Percentiles rank a stretch among this genome's conserved stretches.
These are phyloP conservation scores for Rostrohypoxylon terebratum DNA, from an alignment of 495 filamentous ascomycete species.

Conservation along the genomic window DNA sequence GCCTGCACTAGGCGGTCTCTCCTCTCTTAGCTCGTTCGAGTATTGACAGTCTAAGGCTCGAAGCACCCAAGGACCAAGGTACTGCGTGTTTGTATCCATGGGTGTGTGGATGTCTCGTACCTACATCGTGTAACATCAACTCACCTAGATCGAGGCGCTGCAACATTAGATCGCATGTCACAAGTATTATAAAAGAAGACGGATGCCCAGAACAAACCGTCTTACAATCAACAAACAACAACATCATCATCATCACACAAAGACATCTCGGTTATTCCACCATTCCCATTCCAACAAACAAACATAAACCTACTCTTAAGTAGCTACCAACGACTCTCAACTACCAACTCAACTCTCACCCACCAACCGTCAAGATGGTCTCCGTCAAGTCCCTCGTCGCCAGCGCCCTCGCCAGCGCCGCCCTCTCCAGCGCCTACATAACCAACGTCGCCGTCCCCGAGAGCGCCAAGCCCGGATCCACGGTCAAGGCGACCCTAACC, in stretches of 20 bases:
- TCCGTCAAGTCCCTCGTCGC: constrained; percentile 41
- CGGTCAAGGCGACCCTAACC: constrained; percentile 34
- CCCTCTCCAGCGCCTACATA: constrained; percentile 36
- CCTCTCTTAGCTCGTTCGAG: neutral
- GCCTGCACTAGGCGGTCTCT: neutral
- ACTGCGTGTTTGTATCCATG: too few relatives aligned
- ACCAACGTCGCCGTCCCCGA: constrained; percentile 19
- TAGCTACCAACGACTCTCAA: neutral
- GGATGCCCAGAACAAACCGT: neutral
- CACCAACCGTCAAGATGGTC: constrained; percentile 35
- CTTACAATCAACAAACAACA: neutral
- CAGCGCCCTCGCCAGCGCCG: constrained; percentile 25
- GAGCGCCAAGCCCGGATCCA: constrained; percentile 25
- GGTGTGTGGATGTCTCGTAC: neutral
- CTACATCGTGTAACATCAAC: neutral
- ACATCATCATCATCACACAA: constrained; percentile 6
- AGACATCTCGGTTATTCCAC: constrained; percentile 2
- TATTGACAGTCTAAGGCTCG: too few relatives aligned
- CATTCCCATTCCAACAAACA: neutral
- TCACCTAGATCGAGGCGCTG: neutral
- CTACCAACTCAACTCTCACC: neutral
- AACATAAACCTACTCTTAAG: neutral
- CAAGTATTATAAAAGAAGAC: constrained; percentile 15
- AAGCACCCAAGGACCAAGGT: too few relatives aligned
- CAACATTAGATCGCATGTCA: neutral